Conservation (phyloP, 208 protist species). For the Leishmania major region DNA sequence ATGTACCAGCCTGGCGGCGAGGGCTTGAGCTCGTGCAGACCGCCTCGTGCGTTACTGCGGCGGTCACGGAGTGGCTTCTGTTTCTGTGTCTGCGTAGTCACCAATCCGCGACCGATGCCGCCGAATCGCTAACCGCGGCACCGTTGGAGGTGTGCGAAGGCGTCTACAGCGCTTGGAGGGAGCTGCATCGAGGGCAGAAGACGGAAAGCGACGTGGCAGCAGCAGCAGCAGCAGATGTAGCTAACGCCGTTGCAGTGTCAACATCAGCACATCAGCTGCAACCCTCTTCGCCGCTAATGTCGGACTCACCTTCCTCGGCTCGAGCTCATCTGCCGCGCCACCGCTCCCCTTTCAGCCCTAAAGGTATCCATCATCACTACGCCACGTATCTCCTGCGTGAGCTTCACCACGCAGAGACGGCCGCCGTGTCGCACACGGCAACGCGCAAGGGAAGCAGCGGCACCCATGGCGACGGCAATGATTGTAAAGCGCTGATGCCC, state of each 20-base stretch:
- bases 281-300: background rate
- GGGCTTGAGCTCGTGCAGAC: conserved; percentile 13
- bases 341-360: conserved; percentile 12
- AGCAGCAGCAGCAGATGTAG: background rate
- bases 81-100: conserved; percentile 21
- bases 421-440: background rate
- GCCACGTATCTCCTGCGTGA: conserved; percentile 5
- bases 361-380: conserved; percentile 24
- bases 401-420: background rate
- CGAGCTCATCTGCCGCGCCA: background rate
- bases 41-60: background rate
- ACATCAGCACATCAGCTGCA: background rate
- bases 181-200: background rate
- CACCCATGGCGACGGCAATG: background rate
- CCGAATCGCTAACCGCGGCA: background rate
- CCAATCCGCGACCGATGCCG: background rate
- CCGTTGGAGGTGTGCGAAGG: conserved; percentile 30
- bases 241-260: background rate
- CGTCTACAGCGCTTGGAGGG: conserved; percentile 24
- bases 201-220: too few relatives aligned
- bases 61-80: conserved; percentile 21
- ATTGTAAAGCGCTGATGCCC: background rate
- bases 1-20: conserved; percentile 13
- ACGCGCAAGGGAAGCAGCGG: background rate
- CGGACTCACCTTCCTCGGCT: background rate